Conservation (phyloP, 2,329 filamentous ascomycete species). For the Niveomyces coronatus region DNA sequence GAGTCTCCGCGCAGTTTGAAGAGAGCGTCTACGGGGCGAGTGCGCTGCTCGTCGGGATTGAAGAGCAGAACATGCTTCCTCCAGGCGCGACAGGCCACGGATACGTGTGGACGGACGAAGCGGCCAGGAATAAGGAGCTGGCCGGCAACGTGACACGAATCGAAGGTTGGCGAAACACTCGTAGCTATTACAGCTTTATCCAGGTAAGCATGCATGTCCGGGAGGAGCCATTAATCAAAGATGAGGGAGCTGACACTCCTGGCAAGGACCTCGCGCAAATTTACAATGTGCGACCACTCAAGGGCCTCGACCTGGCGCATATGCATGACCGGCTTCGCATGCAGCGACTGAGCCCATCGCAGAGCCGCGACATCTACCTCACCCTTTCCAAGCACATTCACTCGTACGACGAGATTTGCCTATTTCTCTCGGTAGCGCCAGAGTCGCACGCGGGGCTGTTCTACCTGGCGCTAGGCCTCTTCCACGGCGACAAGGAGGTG, state of each 20-base stretch:
- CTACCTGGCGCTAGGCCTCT: conserved; percentile 81
- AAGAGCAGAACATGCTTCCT: conserved; percentile 52
- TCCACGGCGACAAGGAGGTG: conserved; percentile 78
- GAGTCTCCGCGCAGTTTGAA: conserved; percentile 87
- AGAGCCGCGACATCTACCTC: conserved; percentile 77
- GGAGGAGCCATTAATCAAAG: too few relatives aligned
- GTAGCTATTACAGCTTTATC: conserved; percentile 92
- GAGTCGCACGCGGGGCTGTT: conserved; percentile 84
- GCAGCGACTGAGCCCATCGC: conserved; percentile 63
- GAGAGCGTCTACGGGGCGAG: conserved; percentile 91
- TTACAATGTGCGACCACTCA: conserved; percentile 56
- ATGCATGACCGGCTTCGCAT: conserved; percentile 84
- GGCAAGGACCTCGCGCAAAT: conserved; percentile 59
- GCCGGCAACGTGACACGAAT: conserved; percentile 87
- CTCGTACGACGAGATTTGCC: conserved; percentile 75
- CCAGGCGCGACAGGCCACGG: conserved; percentile 68
- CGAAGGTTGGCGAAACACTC: conserved; percentile 87
- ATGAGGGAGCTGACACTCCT: too few relatives aligned
- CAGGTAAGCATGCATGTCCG: conserved; percentile 61
- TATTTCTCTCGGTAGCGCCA: conserved; percentile 71
- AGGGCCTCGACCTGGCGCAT: conserved; percentile 79
- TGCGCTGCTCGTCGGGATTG: conserved; percentile 73
- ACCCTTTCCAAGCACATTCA: conserved; percentile 66
- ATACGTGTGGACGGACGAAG: conserved; percentile 88
- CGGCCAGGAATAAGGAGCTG: conserved; percentile 70